Evolutionary conservation across 129 eudicot genomes (phyloP).

Genomic region (Rutidosis leptorrhynchoides): DNA sequence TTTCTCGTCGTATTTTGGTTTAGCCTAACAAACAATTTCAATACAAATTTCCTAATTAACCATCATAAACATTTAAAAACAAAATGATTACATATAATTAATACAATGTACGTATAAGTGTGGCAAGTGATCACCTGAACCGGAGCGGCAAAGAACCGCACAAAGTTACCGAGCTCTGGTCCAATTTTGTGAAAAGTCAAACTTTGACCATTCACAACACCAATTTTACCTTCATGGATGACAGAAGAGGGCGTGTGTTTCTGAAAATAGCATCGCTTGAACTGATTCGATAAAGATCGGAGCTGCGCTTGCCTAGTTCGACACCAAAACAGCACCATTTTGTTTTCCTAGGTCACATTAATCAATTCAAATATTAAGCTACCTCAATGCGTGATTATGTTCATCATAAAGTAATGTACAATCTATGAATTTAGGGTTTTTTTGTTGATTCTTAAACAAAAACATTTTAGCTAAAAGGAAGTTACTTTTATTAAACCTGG

Average conservation of each 20-base stretch:
- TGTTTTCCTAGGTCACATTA: slow-evolving; percentile 31
- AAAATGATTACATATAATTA: slow-evolving; percentile 4
- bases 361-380: slow-evolving; percentile 10
- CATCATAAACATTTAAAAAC: neutral
- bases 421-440: neutral
- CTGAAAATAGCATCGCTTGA: slow-evolving; percentile 37
- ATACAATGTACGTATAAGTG: neutral
- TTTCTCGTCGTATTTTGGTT: slow-evolving; percentile 45
- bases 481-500: neutral
- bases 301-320: slow-evolving; percentile 45
- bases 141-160: slow-evolving; percentile 59
- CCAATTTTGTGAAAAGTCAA: slow-evolving; percentile 16
- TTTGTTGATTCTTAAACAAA: neutral
- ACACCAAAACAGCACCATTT: slow-evolving; percentile 45
- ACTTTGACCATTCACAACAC: slow-evolving; percentile 17
- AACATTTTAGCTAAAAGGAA: neutral
- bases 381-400: neutral
- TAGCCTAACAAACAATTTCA: slow-evolving; percentile 32
- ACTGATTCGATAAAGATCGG: slow-evolving; percentile 32
- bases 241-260: slow-evolving; percentile 28
- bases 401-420: neutral
- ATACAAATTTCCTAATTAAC: neutral
- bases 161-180: slow-evolving; percentile 27
- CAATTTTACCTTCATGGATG: slow-evolving; percentile 14
- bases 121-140: slow-evolving; percentile 45